These are phyloP conservation scores for Beta vulgaris DNA, from an alignment of 148 eudicot genomes.

Conservation along the genomic window DNA sequence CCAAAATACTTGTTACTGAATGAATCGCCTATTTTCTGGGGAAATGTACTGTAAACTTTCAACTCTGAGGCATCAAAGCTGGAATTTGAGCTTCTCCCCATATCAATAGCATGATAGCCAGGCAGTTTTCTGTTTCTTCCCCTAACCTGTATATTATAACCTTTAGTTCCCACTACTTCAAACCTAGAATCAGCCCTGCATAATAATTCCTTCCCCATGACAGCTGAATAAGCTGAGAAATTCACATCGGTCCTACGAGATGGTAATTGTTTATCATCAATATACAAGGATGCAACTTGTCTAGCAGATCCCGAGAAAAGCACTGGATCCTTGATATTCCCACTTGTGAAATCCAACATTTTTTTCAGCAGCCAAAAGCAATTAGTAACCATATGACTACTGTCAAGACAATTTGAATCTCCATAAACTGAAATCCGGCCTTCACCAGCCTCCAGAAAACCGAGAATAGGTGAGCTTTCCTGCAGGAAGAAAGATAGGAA, in stretches of 20 bases:
- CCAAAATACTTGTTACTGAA: slow-evolving; percentile 66
- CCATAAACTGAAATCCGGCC: slow-evolving; percentile 93
- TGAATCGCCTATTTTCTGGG: slow-evolving; percentile 36
- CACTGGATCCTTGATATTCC: slow-evolving; percentile 59
- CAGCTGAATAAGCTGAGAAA: slow-evolving; percentile 80
- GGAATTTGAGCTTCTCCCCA: slow-evolving; percentile 49
- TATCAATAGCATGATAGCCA: slow-evolving; percentile 53
- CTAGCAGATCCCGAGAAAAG: slow-evolving; percentile 73
- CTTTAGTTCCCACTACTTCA: slow-evolving; percentile 83
- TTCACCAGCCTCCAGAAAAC: slow-evolving; percentile 55
- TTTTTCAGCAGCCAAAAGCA: slow-evolving; percentile 90
- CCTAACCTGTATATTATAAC: slow-evolving; percentile 66
- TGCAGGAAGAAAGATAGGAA: slow-evolving; percentile 28
- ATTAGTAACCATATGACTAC: slow-evolving; percentile 98
- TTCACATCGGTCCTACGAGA: slow-evolving; percentile 90
- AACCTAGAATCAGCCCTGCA: slow-evolving; percentile 87
- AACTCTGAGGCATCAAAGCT: slow-evolving; percentile 31
- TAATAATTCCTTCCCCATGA: slow-evolving; percentile 71
- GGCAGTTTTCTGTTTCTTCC: slow-evolving; percentile 77
- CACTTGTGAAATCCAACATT: slow-evolving; percentile 73
- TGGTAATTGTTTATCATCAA: slow-evolving; percentile 67
- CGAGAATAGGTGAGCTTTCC: slow-evolving; percentile 77
- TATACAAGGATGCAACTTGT: slow-evolving; percentile 47
- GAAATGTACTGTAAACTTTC: slow-evolving; percentile 24
- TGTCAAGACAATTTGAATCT: slow-evolving; percentile 95